Evolutionary conservation across 306 rosid species (phyloP).

Genomic region (Sicyos baderoa): DNA sequence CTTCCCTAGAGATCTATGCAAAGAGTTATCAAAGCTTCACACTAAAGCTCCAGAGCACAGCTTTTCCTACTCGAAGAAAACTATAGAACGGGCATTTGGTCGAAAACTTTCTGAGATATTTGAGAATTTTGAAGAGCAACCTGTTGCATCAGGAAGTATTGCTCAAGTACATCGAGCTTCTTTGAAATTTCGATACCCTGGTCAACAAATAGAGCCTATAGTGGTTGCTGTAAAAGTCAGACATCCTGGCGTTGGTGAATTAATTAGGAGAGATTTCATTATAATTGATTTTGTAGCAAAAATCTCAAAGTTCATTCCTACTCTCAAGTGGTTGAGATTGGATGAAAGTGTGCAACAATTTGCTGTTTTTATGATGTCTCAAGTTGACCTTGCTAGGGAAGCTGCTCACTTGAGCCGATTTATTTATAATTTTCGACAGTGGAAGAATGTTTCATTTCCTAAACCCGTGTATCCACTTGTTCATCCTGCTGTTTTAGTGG

Average conservation of each 20-base stretch:
- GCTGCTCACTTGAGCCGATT: constrained; percentile 98
- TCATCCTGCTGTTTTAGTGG: constrained; percentile 97
- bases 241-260: constrained; percentile 98
- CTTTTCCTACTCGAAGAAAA: constrained; percentile 77
- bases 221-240: constrained; percentile 93
- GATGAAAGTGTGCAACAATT: constrained; percentile 99
- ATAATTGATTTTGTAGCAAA: constrained; percentile 74
- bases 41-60: constrained; percentile 95
- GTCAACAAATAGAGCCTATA: constrained; percentile 65
- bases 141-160: constrained; percentile 97
- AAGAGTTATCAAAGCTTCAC: constrained; percentile 76
- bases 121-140: constrained; percentile 83
- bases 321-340: constrained; percentile 87
- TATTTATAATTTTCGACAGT: constrained; percentile 73
- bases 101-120: constrained; percentile 76
- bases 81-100: constrained; percentile 85
- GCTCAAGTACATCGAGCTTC: constrained; percentile 97
- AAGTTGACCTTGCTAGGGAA: constrained; percentile 98
- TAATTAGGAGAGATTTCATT: constrained; percentile 88
- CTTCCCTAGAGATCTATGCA: constrained; percentile 86
- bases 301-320: constrained; percentile 62
- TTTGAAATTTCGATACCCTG: constrained; percentile 75
- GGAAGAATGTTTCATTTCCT: constrained; percentile 98
- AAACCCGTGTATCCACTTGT: constrained; percentile 95
- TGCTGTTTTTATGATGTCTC: constrained; percentile 99